Evolutionary conservation across 306 rosid genomes (phyloP).

Genomic region (Vigna mungo): DNA sequence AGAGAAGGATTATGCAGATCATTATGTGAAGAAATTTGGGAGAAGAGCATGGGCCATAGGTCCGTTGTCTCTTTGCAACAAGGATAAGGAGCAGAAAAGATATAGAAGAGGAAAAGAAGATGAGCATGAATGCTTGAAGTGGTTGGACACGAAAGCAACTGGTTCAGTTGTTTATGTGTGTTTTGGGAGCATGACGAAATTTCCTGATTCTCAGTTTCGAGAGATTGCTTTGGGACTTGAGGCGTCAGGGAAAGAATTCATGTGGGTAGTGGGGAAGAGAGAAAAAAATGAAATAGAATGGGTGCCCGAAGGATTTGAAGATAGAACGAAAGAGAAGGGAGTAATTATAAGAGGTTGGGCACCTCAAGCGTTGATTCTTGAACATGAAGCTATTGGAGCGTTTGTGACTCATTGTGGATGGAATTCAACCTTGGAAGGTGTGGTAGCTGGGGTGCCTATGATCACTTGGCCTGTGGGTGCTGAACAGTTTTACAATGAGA

Average conservation of each 20-base stretch:
- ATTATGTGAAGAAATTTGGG: not conserved
- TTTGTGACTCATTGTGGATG: constrained; percentile 61
- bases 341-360: constrained; percentile 58
- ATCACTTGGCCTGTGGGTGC: constrained; percentile 55
- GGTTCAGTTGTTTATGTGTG: constrained; percentile 61
- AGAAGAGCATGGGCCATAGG: constrained; percentile 62
- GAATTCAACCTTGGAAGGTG: constrained; percentile 62
- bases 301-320: constrained; percentile 54
- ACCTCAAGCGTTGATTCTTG: constrained; percentile 54
- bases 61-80: constrained; percentile 43
- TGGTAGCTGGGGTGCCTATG: constrained; percentile 49
- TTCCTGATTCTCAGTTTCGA: constrained; percentile 53
- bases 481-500: constrained; percentile 59
- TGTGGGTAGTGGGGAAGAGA: constrained; percentile 55
- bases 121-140: constrained; percentile 39
- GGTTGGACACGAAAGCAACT: constrained; percentile 40
- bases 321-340: constrained; percentile 51
- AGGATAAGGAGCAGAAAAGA: not conserved
- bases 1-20: constrained; percentile 38
- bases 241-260: constrained; percentile 52
- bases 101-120: constrained; percentile 37
- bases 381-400: constrained; percentile 44
- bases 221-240: constrained; percentile 65
- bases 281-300: constrained; percentile 32
- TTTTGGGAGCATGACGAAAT: constrained; percentile 52